phyloP scores from a whole-genome alignment of 2,329 filamentous ascomycete species.

The Coccinonectria pachysandricola region DNA sequence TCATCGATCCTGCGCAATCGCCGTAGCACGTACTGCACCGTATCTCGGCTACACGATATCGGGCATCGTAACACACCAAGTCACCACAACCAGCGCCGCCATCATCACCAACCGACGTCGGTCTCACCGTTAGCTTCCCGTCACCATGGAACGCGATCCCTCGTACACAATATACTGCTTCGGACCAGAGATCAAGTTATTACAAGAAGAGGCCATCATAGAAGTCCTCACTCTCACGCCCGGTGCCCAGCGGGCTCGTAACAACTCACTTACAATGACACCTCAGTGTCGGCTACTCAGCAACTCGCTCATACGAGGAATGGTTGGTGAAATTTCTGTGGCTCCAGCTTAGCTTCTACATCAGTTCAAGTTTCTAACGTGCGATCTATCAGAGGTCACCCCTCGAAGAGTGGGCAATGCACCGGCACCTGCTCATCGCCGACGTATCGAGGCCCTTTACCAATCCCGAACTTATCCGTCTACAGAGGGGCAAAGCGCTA shows the following conservation, averaged over 20 bases:
- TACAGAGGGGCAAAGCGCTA: constrained; percentile 6
- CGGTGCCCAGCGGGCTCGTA: constrained; percentile 4
- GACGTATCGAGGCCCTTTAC: constrained; percentile 6
- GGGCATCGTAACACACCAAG: too few relatives aligned
- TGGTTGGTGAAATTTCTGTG: constrained; percentile 4
- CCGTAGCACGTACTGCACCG: too few relatives aligned
- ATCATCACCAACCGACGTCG: too few relatives aligned
- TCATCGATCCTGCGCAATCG: too few relatives aligned
- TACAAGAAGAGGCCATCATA: constrained; percentile 7
- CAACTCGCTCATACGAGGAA: constrained; percentile 6
- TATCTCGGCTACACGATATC: too few relatives aligned
- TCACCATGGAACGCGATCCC: constrained; percentile 6
- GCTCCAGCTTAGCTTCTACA: too few relatives aligned
- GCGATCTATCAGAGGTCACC: constrained; percentile 1
- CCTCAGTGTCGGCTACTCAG: constrained; percentile 6
- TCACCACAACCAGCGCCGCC: too few relatives aligned
- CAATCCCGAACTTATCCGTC: constrained; percentile 11
- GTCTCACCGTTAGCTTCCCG: too few relatives aligned
- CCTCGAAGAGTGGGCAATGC: constrained; percentile 5
- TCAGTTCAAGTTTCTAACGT: constrained; percentile 1
- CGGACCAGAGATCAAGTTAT: constrained; percentile 3
- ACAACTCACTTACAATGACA: constrained; percentile 7
- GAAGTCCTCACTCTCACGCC: constrained; percentile 9
- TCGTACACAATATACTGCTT: constrained; percentile 6
- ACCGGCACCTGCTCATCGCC: constrained; percentile 5